A percentile compares a stretch with the other conserved stretches of the same genome.
Conservation (phyloP, 306 rosid species). For the Vigna mungo region DNA sequence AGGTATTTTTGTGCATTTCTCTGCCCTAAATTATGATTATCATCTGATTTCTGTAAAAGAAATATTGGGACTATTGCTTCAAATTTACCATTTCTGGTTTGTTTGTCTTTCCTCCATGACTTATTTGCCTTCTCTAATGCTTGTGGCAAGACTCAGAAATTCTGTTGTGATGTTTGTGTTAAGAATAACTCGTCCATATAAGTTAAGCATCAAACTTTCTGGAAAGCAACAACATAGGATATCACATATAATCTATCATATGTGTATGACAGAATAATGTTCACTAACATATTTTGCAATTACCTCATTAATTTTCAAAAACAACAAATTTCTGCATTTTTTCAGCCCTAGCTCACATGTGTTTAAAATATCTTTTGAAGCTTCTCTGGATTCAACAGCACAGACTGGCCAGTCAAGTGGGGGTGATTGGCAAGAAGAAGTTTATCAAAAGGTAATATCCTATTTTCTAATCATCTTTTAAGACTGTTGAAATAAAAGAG, state of each 20-base stretch:
- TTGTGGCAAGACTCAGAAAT: constrained; percentile 6
- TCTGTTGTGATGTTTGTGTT: constrained; percentile 1
- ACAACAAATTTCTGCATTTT: neutral
- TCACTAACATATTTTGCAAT: constrained; percentile 22
- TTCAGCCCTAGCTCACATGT: constrained; percentile 32
- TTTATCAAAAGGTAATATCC: constrained; percentile 75
- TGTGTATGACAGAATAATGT: constrained; percentile 20
- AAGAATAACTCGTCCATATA: neutral
- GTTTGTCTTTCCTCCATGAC: constrained; percentile 8
- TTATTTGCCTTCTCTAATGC: constrained; percentile 16
- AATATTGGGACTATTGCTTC: neutral
- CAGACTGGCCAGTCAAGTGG: constrained; percentile 83
- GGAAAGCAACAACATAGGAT: neutral
- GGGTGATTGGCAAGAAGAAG: constrained; percentile 90
- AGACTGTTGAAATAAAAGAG: too few relatives aligned
- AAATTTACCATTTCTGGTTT: constrained; percentile 9
- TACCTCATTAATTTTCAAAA: neutral
- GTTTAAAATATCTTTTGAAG: constrained; percentile 52
- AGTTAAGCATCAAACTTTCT: neutral
- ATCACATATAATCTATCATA: constrained; percentile 14
- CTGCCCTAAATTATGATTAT: constrained; percentile 20
- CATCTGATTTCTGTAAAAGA: constrained; percentile 15
- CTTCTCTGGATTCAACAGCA: constrained; percentile 91
- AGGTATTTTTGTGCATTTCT: constrained; percentile 3
- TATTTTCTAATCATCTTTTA: constrained; percentile 20